Conservation (phyloP, 441 rosid species). For the Gossypium davidsonii region DNA sequence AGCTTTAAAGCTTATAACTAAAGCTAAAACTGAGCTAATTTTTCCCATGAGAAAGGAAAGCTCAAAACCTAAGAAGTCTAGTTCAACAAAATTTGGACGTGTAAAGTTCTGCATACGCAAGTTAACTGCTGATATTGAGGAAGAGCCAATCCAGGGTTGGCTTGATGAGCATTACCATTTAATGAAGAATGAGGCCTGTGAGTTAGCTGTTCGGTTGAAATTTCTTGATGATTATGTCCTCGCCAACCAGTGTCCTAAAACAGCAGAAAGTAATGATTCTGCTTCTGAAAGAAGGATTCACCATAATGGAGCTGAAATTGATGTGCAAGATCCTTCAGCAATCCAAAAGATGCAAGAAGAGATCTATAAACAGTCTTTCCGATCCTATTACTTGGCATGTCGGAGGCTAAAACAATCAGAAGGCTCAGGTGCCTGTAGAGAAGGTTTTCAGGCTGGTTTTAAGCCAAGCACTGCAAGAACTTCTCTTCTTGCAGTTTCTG, state of each 20-base stretch:
- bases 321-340: conserved; percentile 53
- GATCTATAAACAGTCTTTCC: conserved; percentile 66
- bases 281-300: conserved; percentile 41
- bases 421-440: conserved; percentile 83
- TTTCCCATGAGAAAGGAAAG: conserved; percentile 59
- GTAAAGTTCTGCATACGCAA: conserved; percentile 72
- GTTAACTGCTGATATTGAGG: conserved; percentile 89
- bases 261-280: conserved; percentile 54
- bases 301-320: conserved; percentile 63
- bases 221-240: conserved; percentile 66
- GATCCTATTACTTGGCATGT: conserved; percentile 84
- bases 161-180: conserved; percentile 93
- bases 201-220: conserved; percentile 87
- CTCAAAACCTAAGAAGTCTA: conserved; percentile 65
- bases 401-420: conserved; percentile 62
- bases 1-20: conserved; percentile 68
- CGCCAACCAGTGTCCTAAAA: conserved; percentile 36
- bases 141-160: conserved; percentile 99
- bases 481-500: conserved; percentile 77
- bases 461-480: conserved; percentile 68
- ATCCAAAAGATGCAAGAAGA: conserved; percentile 62
- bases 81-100: conserved; percentile 64
- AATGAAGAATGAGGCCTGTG: conserved; percentile 82
- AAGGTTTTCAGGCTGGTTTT: conserved; percentile 94
- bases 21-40: conserved; percentile 58